These are phyloP conservation scores for Trypanosoma mega DNA, from an alignment of 208 protist genomes.

Conservation along the genomic window DNA sequence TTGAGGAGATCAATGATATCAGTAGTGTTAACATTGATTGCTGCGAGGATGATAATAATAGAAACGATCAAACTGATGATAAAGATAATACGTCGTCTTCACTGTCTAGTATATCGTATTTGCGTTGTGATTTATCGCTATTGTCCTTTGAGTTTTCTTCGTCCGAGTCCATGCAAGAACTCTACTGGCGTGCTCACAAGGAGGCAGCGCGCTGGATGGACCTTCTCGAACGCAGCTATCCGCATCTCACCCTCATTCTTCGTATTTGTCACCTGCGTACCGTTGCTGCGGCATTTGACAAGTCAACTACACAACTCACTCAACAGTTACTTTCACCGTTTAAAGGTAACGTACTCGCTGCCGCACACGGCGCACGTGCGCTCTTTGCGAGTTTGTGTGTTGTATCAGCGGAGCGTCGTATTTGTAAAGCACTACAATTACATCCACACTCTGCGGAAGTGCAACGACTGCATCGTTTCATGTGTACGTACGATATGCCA, in stretches of 20 bases:
- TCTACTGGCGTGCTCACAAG: conserved; percentile 18
- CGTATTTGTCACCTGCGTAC: conserved; percentile 20
- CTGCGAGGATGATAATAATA: too few relatives aligned
- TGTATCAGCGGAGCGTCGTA: conserved; percentile 18
- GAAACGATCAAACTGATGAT: too few relatives aligned
- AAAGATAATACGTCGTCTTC: too few relatives aligned
- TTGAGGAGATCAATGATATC: too few relatives aligned
- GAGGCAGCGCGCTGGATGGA: conserved; percentile 5
- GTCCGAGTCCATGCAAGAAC: conserved; percentile 1
- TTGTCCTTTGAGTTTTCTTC: too few relatives aligned
- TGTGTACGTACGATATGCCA: conserved; percentile 2
- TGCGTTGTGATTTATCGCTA: too few relatives aligned
- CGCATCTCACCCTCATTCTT: conserved; percentile 7
- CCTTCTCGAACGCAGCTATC: conserved; percentile 10
- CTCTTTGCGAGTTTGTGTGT: conserved; percentile 24
- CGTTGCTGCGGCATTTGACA: conserved; percentile 19
- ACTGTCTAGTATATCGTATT: too few relatives aligned
- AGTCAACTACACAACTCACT: neutral
- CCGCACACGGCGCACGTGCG: conserved; percentile 7
- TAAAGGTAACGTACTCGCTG: conserved; percentile 7
- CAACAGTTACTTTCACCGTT: conserved; percentile 1
- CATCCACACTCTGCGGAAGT: conserved; percentile 24
- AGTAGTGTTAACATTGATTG: too few relatives aligned
- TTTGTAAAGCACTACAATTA: conserved; percentile 19
- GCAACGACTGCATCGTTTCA: conserved; percentile 16